Base-by-base conservation (phyloP, 192 early-diverging fungal species). In the Funneliformis geosporum region DNA sequence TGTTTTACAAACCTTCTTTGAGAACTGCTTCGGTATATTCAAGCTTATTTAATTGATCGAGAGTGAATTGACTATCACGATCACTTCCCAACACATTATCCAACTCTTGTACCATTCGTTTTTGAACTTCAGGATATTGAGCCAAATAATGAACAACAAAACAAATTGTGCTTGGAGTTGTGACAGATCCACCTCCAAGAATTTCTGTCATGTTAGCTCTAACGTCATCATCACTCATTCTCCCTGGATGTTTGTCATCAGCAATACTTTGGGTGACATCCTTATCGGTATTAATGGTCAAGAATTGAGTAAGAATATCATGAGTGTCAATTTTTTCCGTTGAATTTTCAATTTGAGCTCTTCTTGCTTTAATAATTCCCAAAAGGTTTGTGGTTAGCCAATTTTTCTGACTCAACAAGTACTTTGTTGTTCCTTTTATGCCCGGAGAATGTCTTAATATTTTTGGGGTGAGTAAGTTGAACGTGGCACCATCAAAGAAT, bases 11-110 rank as follows among this genome's bases (percentile, higher is more conserved):
- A 75, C 73, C 73, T 61, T 75, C 73, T 60, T 60, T 59, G 14
- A 75, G 39, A 38, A 75, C 59, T 6, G 73, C 73, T 2, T 60
- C 28, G 42, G n/a, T 47, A 60, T 75, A 75, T 60, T 75, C 43
- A 5, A 75, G 27, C 39, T 75, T 75, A 25, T 62, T 40, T 25
- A 75, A 27, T 38, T 75, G 55, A 9, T 75, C 59, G 23, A 44
- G 0, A 23, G 46, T 73, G 21, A 73, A 27, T 46, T 61, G 12
- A n/a, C 6, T n/a, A 60, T 59, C 33, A 23, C 12, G 28, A 38
- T 75, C 39, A 4, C 7, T 60, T 9, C 73, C 73, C 10, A 75
- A 42, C 23, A 75, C 59, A 33, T 16, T 40, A 33, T 60, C 28
- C 6, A 75, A 18, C 61, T 75, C 73, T 42, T 59, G 7, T 33